Evolutionary conservation across 2,329 filamentous ascomycete genomes (phyloP), one percentile per base, ranked within the genome.

Genomic region (Diplodia mutila): DNA sequence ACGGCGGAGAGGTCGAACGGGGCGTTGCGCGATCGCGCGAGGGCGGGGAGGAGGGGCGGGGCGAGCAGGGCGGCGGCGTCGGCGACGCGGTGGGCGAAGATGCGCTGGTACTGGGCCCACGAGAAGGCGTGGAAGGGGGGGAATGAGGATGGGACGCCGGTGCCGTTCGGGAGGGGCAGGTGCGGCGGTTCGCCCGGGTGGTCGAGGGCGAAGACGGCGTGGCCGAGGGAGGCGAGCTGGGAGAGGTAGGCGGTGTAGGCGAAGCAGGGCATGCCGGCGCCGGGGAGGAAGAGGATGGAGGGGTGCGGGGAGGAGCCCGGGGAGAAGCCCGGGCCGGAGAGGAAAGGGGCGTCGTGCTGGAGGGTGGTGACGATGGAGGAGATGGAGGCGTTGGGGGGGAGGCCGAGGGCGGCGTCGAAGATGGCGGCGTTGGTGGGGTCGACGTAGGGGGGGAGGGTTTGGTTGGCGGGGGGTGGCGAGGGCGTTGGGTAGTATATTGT

Each of bases 401-500:
- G 18, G 23, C 57, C 39, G 9, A 61, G 25, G 1, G 25, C 23
- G 2, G 23, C 0, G 23, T 18, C 69, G 70, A 70, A 73, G 29
- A 76, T 66, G 7, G 46, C 32, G 4, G 72, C 72, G 2, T 67
- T 74, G 5, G 68, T 74, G 29, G 70, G 59, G 65, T 75, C 72
- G 18, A 75, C 67, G 63, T 75, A 75, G 3, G 70, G 67, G 14
- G 66, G n/a, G n/a, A n/a, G n/a, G n/a, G n/a, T n/a, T n/a, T 68
- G 12, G 71, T 72, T 29, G 29, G 18, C 68, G 71, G 25, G 72
- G 71, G 0, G 67, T 48, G 0, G 70, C 65, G 8, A 64, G 59
- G 0, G 74, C n/a, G n/a, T 75, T 0, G 74, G 73, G 48, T 73
- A 73, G 70, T 73, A 74, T 11, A 74, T 70, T 6, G 72, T 72